These are phyloP conservation scores for Alternaria alternata DNA, from an alignment of 2,329 filamentous ascomycete species.

Conservation along the genomic window DNA sequence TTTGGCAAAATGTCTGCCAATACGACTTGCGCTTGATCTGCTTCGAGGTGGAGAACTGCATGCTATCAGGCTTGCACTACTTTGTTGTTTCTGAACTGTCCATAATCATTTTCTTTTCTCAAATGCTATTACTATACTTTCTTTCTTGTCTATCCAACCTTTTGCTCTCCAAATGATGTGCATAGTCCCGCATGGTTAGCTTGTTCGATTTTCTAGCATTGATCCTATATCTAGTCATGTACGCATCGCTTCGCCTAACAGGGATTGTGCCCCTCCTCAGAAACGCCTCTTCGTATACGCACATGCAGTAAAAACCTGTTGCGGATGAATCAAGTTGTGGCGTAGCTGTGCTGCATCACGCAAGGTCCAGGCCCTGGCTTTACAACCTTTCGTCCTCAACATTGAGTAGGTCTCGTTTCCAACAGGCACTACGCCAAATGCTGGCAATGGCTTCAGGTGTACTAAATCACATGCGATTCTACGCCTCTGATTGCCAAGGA, in stretches of 20 bases:
- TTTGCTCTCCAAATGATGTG: background rate
- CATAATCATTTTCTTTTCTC: background rate
- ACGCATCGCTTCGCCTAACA: background rate
- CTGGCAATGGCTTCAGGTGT: background rate
- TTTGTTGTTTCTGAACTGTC: background rate
- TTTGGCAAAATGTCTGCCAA: conserved; percentile 19
- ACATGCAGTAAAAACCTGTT: background rate
- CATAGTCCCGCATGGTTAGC: background rate
- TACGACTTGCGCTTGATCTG: background rate
- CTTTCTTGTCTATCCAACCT: background rate
- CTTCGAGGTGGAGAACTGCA: background rate
- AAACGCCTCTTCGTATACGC: background rate
- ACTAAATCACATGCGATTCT: background rate
- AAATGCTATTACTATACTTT: background rate
- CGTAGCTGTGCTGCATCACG: background rate
- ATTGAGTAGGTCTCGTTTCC: background rate
- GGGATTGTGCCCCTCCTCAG: background rate
- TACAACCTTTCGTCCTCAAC: background rate
- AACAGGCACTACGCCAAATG: background rate
- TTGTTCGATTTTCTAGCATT: background rate
- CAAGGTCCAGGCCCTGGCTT: background rate
- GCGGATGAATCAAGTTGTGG: background rate
- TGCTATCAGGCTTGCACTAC: background rate
- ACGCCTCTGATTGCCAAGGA: background rate
- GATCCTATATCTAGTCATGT: background rate